Conservation (phyloP, 768 basidiomycete genomes). For the Hypsizygus marmoreus region DNA sequence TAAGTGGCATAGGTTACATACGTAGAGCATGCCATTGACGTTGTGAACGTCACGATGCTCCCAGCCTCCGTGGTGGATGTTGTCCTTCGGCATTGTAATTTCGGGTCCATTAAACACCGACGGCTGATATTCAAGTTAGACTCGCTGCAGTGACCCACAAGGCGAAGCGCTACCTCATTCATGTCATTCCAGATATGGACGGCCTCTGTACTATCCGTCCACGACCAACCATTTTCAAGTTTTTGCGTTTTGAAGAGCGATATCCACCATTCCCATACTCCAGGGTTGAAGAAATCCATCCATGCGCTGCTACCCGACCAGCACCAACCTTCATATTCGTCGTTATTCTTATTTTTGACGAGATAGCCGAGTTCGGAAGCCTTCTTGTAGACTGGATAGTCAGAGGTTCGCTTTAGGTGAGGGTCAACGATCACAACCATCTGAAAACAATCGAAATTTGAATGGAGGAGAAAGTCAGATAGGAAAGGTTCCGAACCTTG, state of each 20-base stretch:
- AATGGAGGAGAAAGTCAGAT: neutral
- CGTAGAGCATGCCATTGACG: constrained; percentile 94
- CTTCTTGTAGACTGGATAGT: constrained; percentile 83
- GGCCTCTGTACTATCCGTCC: constrained; percentile 78
- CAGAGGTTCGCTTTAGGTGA: constrained; percentile 81
- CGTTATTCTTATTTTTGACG: constrained; percentile 78
- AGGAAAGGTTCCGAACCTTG: constrained; percentile 54
- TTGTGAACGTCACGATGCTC: constrained; percentile 98
- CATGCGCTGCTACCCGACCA: constrained; percentile 97
- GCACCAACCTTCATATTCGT: constrained; percentile 97
- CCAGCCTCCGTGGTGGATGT: constrained; percentile 91
- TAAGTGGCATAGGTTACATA: constrained; percentile 44
- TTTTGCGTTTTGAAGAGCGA: constrained; percentile 70
- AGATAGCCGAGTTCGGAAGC: constrained; percentile 83
- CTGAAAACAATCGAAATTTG: constrained; percentile 40
- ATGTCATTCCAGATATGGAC: constrained; percentile 99
- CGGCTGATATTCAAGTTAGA: constrained; percentile 53
- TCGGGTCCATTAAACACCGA: constrained; percentile 99
- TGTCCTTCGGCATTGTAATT: constrained; percentile 70
- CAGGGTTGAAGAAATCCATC: constrained; percentile 97
- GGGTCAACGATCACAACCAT: constrained; percentile 99
- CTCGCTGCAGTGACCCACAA: constrained; percentile 1
- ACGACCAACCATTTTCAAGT: constrained; percentile 61
- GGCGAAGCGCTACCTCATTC: constrained; percentile 75
- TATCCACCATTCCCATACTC: constrained; percentile 89